Base-by-base conservation (phyloP, 1,139 yeast genomes). In the Meyerozyma guilliermondii region DNA sequence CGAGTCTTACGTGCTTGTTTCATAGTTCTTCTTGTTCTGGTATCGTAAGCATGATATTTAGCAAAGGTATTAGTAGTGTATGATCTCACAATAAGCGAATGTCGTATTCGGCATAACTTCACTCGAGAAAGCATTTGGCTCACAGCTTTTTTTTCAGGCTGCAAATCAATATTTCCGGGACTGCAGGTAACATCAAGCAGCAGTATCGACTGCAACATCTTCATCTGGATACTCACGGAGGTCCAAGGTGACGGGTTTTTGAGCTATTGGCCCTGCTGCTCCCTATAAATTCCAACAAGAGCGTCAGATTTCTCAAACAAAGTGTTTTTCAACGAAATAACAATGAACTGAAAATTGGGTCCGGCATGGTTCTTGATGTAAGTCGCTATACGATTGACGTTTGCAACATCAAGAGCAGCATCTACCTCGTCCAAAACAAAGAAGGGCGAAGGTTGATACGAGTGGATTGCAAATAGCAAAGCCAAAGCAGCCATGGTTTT, bases 401-500 rank as follows among this genome's bases (percentile, higher is more conserved):
- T 92, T 14, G 89, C 81, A 49, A 87, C 83, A 62, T 92, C 99
- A 48, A 92, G 74, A 0, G 98, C 98, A 1, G 98, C 98, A 66
- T 92, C 99, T 14, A 92, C 91, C 65, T 92, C 99, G 62, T 92
- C 99, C 40, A 92, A 70, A 0, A 92, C 96, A 59, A 92, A 92
- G 60, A 92, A 92, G 20, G 99, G 98, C 0, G 97, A 84, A 1
- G 98, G 98, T 43, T 84, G 94, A 64, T 69, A 87, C 0, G 95
- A 83, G 60, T 92, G 97, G 41, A 91, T 80, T 2, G 98, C 94
- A 68, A 92, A 92, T 39, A 92, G 63, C 48, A 92, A 69, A 0
- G 98, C 97, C 50, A 92, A 71, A 0, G 98, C 98, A 1, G 98
- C 98, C 64, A 92, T 85, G 1, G 98, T 87, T 60, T 91, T 89